These are phyloP conservation scores for Macrophomina tecta DNA, from an alignment of 2,329 filamentous ascomycete genomes.

Conservation along the genomic window DNA sequence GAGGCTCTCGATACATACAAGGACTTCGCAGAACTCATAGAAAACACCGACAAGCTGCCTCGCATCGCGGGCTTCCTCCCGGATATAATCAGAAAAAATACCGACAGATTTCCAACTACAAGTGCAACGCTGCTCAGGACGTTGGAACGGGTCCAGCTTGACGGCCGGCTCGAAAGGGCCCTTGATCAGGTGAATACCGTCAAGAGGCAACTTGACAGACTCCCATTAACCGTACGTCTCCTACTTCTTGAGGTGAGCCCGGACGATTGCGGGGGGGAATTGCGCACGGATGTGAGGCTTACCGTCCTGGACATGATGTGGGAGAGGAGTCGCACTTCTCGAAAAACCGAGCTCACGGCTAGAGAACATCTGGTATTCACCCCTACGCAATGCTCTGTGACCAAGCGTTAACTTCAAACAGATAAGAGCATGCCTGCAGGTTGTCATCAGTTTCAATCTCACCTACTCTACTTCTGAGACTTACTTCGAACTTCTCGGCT, in stretches of 20 bases:
- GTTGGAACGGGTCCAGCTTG: not conserved
- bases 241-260: not conserved
- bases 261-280: not conserved
- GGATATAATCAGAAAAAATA: not conserved
- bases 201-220: not conserved
- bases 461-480: not conserved
- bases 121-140: too few species aligned
- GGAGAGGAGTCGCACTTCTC: not conserved
- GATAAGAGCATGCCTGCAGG: not conserved
- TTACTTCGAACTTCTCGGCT: not conserved
- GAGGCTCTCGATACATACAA: not conserved
- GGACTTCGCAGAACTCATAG: not conserved
- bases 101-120: too few species aligned
- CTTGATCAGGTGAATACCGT: not conserved
- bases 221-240: not conserved
- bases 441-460: not conserved
- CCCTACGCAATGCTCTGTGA: not conserved
- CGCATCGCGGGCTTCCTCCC: not conserved
- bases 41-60: not conserved
- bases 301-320: not conserved
- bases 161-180: not conserved
- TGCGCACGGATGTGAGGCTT: not conserved
- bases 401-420: not conserved
- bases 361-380: not conserved
- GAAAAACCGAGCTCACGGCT: not conserved